Evolutionary conservation across 331 rosid species (phyloP).

Genomic region (Malus hybrid): DNA sequence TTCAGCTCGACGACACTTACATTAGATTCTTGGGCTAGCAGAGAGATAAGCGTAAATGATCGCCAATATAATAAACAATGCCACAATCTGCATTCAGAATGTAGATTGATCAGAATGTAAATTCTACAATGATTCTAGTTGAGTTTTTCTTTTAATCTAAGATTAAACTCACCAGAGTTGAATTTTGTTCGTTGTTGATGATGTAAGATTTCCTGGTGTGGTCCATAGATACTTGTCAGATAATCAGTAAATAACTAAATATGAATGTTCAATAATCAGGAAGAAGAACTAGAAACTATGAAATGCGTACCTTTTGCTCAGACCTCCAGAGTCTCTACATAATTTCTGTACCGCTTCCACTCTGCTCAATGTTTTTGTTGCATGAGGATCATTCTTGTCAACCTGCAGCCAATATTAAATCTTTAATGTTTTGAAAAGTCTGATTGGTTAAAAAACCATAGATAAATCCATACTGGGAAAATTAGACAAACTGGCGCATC

Average conservation of each 20-base stretch:
- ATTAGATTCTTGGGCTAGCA: constrained; percentile 37
- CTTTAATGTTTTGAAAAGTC: not conserved
- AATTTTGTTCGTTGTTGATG: constrained; percentile 28
- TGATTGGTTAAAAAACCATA: not conserved
- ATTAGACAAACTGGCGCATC: not conserved
- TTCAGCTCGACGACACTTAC: constrained; percentile 21
- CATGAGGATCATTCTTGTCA: constrained; percentile 76
- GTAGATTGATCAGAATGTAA: constrained; percentile 5
- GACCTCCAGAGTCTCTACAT: constrained; percentile 75
- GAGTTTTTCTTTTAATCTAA: not conserved
- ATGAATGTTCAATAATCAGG: not conserved
- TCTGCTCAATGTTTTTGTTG: constrained; percentile 72
- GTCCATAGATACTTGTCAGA: constrained; percentile 23
- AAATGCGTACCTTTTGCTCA: constrained; percentile 47
- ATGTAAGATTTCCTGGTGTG: constrained; percentile 60
- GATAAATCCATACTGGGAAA: not conserved
- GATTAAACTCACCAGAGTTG: constrained; percentile 47
- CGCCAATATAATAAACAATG: constrained; percentile 45
- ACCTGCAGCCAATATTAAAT: constrained; percentile 34
- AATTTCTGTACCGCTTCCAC: constrained; percentile 58
- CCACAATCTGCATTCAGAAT: constrained; percentile 51
- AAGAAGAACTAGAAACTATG: not conserved
- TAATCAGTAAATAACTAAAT: not conserved
- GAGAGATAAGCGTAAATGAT: constrained; percentile 54
- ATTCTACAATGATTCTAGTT: not conserved